Percentiles rank a stretch among this genome's conserved stretches.
Conservation (phyloP, 306 rosid species). For the Quercus robur region DNA sequence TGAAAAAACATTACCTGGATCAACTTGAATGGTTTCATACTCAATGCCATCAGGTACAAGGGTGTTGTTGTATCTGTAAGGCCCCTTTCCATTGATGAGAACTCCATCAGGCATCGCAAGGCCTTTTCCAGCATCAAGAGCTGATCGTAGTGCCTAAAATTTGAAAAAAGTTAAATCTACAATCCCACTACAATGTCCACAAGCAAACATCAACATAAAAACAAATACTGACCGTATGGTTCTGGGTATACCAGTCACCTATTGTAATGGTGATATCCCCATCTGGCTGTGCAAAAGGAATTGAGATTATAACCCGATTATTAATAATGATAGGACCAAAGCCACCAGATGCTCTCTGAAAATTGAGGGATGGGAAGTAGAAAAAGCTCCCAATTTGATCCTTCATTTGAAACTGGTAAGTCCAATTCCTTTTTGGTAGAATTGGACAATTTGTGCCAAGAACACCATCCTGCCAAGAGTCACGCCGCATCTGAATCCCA, state of each 20-base stretch:
- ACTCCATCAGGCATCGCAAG: slow-evolving; percentile 92
- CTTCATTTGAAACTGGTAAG: slow-evolving; percentile 86
- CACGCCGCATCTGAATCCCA: slow-evolving; percentile 77
- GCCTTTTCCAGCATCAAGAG: slow-evolving; percentile 63
- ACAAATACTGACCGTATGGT: slow-evolving; percentile 56
- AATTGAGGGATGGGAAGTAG: slow-evolving; percentile 71
- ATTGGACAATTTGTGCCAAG: slow-evolving; percentile 90
- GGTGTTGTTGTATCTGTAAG: slow-evolving; percentile 72
- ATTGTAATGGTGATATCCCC: slow-evolving; percentile 64
- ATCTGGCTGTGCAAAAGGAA: slow-evolving; percentile 74
- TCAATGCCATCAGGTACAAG: slow-evolving; percentile 66
- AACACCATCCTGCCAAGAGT: slow-evolving; percentile 91
- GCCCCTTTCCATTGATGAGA: slow-evolving; percentile 95
- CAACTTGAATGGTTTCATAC: slow-evolving; percentile 54
- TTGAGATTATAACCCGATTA: slow-evolving; percentile 47
- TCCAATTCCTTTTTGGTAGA: slow-evolving; percentile 89
- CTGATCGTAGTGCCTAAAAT: slow-evolving; percentile 53
- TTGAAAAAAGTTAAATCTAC: neutral
- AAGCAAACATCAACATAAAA: neutral
- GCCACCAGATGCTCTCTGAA: slow-evolving; percentile 93
- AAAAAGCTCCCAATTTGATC: slow-evolving; percentile 96
- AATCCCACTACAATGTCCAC: slow-evolving; percentile 1
- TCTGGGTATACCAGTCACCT: slow-evolving; percentile 79
- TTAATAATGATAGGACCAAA: slow-evolving; percentile 71
- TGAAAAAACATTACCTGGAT: slow-evolving; percentile 53